Percentiles rank a stretch among this genome's conserved stretches.
phyloP scores from a whole-genome alignment of 2,329 filamentous ascomycete genomes.

The Botrytis squamosa region DNA sequence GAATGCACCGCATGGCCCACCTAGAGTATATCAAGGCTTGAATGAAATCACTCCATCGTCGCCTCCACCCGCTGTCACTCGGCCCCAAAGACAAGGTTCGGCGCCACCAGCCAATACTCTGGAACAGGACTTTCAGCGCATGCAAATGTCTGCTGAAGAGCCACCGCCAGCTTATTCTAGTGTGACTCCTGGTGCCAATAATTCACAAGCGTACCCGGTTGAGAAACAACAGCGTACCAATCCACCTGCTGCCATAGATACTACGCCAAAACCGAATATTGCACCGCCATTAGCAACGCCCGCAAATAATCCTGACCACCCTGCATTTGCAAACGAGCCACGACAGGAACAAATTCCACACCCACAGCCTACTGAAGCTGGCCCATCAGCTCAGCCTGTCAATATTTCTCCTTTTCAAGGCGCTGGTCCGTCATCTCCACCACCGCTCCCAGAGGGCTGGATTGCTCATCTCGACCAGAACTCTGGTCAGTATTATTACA shows the following conservation, averaged over 20 bases:
- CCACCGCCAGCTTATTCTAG: conserved; percentile 96
- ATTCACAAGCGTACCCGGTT: conserved; percentile 63
- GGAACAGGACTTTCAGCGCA: conserved; percentile 80
- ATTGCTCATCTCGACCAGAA: conserved; percentile 94
- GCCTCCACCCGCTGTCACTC: conserved; percentile 45
- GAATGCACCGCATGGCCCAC: conserved; percentile 81
- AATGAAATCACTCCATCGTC: conserved; percentile 57
- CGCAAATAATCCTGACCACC: conserved; percentile 65
- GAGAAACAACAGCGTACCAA: conserved; percentile 59
- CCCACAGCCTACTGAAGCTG: conserved; percentile 32
- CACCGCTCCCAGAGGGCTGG: conserved; percentile 95
- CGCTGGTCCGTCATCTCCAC: conserved; percentile 75
- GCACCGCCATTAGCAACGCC: conserved; percentile 40
- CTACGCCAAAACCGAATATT: conserved; percentile 39
- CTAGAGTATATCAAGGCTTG: conserved; percentile 85
- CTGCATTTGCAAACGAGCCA: conserved; percentile 86
- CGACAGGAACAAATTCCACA: conserved; percentile 42
- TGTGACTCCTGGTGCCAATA: conserved; percentile 54
- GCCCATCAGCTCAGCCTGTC: conserved; percentile 35
- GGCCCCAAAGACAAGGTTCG: conserved; percentile 35
- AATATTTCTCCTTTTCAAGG: conserved; percentile 44
- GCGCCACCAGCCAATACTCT: conserved; percentile 65
- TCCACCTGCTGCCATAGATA: conserved; percentile 33
- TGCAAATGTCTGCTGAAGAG: conserved; percentile 71
- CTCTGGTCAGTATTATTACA: conserved; percentile 98